These are phyloP conservation scores for Salisapilia sapeloensis DNA, from an alignment of 352 stramenopile genomes.

Conservation along the genomic window DNA sequence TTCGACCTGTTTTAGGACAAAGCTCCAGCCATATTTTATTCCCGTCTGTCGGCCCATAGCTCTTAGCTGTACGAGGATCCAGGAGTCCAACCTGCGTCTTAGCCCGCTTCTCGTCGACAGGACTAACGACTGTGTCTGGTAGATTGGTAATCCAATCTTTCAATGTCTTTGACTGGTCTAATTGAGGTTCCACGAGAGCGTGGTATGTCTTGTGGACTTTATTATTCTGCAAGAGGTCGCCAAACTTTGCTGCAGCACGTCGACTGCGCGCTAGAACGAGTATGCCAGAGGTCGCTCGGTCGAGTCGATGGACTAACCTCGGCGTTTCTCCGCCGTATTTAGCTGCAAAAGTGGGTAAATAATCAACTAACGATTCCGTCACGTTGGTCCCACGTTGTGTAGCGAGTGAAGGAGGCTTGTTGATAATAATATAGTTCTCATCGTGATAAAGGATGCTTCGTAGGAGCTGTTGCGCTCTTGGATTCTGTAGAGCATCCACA, in stretches of 20 bases:
- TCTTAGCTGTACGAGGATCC: not conserved
- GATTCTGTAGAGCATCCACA: constrained; percentile 1
- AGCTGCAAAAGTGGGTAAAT: constrained; percentile 19
- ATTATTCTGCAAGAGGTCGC: constrained; percentile 14
- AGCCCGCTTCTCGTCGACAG: constrained; percentile 26
- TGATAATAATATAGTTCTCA: constrained; percentile 36
- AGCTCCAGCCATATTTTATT: constrained; percentile 28
- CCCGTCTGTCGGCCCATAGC: constrained; percentile 1
- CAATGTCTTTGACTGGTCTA: not conserved
- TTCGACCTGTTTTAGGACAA: constrained; percentile 32
- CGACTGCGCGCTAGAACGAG: constrained; percentile 47
- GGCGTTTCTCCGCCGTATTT: constrained; percentile 8
- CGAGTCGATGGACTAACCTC: constrained; percentile 44
- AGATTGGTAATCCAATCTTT: constrained; percentile 6
- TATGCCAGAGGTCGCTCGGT: constrained; percentile 51
- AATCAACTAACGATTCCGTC: constrained; percentile 18
- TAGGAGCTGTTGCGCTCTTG: constrained; percentile 9
- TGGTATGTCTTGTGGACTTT: constrained; percentile 42
- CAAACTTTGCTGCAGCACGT: constrained; percentile 43
- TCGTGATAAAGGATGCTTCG: constrained; percentile 25
- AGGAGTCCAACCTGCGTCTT: constrained; percentile 13
- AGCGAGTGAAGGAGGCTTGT: constrained; percentile 54
- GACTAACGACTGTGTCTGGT: constrained; percentile 9
- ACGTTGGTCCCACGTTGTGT: constrained; percentile 30
- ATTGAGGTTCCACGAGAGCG: constrained; percentile 17